Percentiles rank a stretch among this genome's conserved stretches.
These are phyloP conservation scores for Durio zibethinus DNA, from an alignment of 345 rosid genomes.

Conservation along the genomic window DNA sequence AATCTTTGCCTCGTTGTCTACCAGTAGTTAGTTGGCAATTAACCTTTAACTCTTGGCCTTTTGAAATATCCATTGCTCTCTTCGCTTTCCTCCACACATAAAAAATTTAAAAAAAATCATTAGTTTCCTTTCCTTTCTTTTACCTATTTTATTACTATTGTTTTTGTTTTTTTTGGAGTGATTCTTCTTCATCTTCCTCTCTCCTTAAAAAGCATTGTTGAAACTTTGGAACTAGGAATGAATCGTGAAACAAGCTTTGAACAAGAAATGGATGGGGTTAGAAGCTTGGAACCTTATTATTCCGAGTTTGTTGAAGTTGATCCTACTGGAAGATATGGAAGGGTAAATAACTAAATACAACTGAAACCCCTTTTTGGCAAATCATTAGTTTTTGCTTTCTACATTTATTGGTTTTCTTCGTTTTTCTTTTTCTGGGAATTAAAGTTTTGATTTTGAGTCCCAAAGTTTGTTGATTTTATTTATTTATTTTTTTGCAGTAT, in stretches of 20 bases:
- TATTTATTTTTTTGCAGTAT: constrained; percentile 60
- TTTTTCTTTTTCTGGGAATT: background rate
- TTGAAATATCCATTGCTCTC: background rate
- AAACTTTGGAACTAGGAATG: background rate
- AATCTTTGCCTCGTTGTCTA: constrained; percentile 28
- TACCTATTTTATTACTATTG: background rate
- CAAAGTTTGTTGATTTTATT: background rate
- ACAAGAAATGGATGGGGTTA: constrained; percentile 31
- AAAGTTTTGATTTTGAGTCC: constrained; percentile 8
- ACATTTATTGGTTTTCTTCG: background rate
- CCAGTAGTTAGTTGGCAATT: constrained; percentile 33
- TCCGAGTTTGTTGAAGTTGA: constrained; percentile 85
- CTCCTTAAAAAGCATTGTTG: background rate
- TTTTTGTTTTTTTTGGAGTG: background rate
- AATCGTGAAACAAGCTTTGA: background rate
- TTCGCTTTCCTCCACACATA: background rate
- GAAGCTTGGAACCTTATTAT: constrained; percentile 35
- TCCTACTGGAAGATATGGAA: constrained; percentile 99
- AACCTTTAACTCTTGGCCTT: constrained; percentile 13
- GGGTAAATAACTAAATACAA: constrained; percentile 36
- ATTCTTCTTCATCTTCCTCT: background rate
- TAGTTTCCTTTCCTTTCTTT: background rate
- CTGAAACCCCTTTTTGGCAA: background rate
- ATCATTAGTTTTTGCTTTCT: background rate
- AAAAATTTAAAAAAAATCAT: background rate